phyloP scores from a whole-genome alignment of 352 stramenopile species.

The Phytophthora pluvialis region DNA sequence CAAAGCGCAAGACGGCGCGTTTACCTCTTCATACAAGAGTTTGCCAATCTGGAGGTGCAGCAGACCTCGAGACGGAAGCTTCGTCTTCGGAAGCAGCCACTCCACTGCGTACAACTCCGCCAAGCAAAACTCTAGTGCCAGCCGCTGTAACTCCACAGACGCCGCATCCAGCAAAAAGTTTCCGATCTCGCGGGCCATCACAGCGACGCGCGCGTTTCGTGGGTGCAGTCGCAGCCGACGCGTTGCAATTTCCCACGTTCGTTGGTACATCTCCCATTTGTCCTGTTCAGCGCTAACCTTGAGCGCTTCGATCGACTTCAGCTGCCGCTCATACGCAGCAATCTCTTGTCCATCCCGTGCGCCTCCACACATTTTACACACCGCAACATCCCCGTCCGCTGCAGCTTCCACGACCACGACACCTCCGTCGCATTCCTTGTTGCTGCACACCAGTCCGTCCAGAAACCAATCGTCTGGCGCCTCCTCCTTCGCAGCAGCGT shows the following conservation, averaged over 20 bases:
- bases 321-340: slow-evolving; percentile 15
- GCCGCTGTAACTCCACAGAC: slow-evolving; percentile 2
- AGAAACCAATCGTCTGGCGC: slow-evolving; percentile 48
- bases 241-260: slow-evolving; percentile 29
- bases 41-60: slow-evolving; percentile 59
- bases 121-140: slow-evolving; percentile 33
- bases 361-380: slow-evolving; percentile 35
- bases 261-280: slow-evolving; percentile 40
- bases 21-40: slow-evolving; percentile 31
- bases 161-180: slow-evolving; percentile 45
- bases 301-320: slow-evolving; percentile 16
- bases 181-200: slow-evolving; percentile 40
- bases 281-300: slow-evolving; percentile 11
- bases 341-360: slow-evolving; percentile 13
- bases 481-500: slow-evolving; percentile 6
- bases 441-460: slow-evolving; percentile 40
- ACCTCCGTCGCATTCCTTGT: slow-evolving; percentile 26
- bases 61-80: slow-evolving; percentile 49
- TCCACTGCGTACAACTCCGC: slow-evolving; percentile 43
- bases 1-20: neutral
- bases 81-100: slow-evolving; percentile 47
- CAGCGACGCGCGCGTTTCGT: slow-evolving; percentile 39
- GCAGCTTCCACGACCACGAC: slow-evolving; percentile 21
- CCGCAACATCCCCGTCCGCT: neutral
- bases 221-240: slow-evolving; percentile 36